A percentile compares a stretch with the other conserved stretches of the same genome.
Evolutionary conservation across 352 stramenopile genomes (phyloP).

Genomic region (Globisporangium cystogenes): DNA sequence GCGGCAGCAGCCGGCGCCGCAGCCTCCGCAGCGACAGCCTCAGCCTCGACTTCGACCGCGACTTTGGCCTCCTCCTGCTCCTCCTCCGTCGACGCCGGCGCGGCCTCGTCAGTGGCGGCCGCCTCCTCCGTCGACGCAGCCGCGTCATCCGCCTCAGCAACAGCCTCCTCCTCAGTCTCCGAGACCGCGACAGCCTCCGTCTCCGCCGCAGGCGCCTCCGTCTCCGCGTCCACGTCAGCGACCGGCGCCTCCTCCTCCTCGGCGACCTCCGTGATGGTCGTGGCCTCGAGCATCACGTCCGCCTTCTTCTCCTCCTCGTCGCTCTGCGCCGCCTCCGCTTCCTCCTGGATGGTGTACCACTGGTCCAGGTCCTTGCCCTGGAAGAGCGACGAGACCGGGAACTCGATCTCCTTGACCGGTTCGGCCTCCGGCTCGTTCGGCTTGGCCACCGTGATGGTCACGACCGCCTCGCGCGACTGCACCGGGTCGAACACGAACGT

Average conservation of each 20-base stretch:
- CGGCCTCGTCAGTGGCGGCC: conserved; percentile 6
- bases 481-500: conserved; percentile 81
- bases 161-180: conserved; percentile 3
- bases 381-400: conserved; percentile 72
- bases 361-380: conserved; percentile 50
- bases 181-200: conserved; percentile 2
- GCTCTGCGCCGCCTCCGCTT: conserved; percentile 9
- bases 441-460: conserved; percentile 54
- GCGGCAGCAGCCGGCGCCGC: conserved; percentile 8
- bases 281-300: conserved; percentile 9
- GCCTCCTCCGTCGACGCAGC: conserved; percentile 10
- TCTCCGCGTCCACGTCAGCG: conserved; percentile 12
- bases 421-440: conserved; percentile 47
- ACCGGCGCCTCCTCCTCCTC: conserved; percentile 14
- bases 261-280: conserved; percentile 11
- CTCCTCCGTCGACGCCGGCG: conserved; percentile 13
- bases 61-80: conserved; percentile 8
- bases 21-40: neutral
- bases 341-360: conserved; percentile 53
- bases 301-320: conserved; percentile 12
- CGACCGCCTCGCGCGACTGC: conserved; percentile 74
- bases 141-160: neutral
- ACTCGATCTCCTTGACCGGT: conserved; percentile 72
- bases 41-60: conserved; percentile 8
- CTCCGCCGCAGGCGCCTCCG: conserved; percentile 4